A percentile compares a stretch with the other conserved stretches of the same genome.
Evolutionary conservation across 75 land plant species (phyloP).

Genomic region (Pinus albicaulis): DNA sequence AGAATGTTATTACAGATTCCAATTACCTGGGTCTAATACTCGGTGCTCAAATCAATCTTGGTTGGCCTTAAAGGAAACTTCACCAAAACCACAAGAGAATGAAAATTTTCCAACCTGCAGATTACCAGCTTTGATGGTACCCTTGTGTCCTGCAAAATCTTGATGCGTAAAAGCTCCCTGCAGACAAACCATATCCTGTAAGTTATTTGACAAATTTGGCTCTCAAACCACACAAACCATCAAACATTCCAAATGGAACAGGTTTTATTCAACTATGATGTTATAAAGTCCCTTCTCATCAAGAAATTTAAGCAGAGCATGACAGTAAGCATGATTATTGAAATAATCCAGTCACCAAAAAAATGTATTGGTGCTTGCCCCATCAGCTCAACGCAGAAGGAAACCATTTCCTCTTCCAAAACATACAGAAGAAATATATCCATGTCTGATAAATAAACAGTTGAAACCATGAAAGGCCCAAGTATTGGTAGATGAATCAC

Average conservation of each 20-base stretch:
- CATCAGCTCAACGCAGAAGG: not conserved
- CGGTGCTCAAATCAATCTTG: too few species aligned
- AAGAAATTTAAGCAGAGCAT: not conserved
- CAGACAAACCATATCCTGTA: not conserved
- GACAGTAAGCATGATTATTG: not conserved
- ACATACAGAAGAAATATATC: not conserved
- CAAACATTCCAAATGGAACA: not conserved
- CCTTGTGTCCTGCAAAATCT: constrained; percentile 80
- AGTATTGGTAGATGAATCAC: not conserved
- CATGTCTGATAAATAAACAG: not conserved
- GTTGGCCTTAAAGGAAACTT: too few species aligned
- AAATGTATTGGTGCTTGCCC: not conserved
- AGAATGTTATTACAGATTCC: too few species aligned
- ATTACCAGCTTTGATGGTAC: constrained; percentile 76
- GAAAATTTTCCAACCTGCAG: constrained; percentile 38
- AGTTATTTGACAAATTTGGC: not conserved
- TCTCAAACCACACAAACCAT: not conserved
- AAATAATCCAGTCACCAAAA: not conserved
- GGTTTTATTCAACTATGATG: not conserved
- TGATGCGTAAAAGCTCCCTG: too few species aligned
- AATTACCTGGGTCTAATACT: too few species aligned
- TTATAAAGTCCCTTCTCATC: not conserved
- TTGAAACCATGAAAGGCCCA: not conserved
- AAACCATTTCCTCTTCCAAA: not conserved
- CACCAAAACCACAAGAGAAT: too few species aligned